phyloP scores from a whole-genome alignment of 2,329 filamentous ascomycete species.

The Botrytis byssoidea region DNA sequence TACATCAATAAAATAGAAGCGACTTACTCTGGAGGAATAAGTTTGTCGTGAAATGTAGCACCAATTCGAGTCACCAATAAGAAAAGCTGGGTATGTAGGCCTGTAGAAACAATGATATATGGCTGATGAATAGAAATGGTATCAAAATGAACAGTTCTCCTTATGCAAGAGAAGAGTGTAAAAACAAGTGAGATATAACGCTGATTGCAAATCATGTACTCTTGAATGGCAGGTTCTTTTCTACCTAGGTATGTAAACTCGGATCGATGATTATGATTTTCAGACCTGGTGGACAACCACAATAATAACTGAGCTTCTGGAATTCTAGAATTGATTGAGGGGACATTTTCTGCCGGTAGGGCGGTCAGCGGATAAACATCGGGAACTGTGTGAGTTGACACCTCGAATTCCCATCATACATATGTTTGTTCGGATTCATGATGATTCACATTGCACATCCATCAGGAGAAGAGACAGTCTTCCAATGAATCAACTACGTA shows the following conservation, averaged over 20 bases:
- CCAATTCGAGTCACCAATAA: background rate
- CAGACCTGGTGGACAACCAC: no score
- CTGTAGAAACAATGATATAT: background rate
- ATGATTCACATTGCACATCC: background rate
- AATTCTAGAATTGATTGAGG: background rate
- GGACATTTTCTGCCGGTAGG: slow-evolving; percentile 4
- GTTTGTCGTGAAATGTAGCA: background rate
- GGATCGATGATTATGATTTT: background rate
- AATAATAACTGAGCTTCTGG: background rate
- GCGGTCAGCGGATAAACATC: slow-evolving; percentile 4
- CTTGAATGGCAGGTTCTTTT: background rate
- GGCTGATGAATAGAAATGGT: background rate
- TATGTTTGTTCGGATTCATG: background rate
- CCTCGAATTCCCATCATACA: background rate
- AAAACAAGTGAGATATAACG: background rate
- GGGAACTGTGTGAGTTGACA: background rate
- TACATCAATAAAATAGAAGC: background rate
- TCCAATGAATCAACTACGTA: background rate
- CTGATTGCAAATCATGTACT: background rate
- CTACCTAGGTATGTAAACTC: background rate
- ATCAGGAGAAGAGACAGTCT: background rate
- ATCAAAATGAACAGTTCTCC: background rate
- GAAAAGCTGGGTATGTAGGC: background rate
- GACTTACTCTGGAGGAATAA: background rate
- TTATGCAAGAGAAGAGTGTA: background rate